These are phyloP conservation scores for Fusarium temperatum DNA, from an alignment of 2,329 filamentous ascomycete species.

Conservation along the genomic window DNA sequence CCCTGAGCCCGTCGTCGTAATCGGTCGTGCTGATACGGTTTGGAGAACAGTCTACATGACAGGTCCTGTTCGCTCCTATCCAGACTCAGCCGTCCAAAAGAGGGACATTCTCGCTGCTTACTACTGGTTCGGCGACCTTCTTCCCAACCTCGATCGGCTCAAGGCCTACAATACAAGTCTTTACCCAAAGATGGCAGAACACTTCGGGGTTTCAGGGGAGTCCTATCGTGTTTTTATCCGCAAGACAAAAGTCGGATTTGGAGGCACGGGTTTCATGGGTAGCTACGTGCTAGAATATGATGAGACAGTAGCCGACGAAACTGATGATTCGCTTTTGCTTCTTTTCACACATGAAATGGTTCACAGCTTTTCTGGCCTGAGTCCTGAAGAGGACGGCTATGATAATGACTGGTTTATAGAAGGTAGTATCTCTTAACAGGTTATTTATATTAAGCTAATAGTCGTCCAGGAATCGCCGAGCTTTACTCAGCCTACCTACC, in stretches of 20 bases:
- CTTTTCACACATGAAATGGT: neutral
- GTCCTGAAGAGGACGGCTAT: neutral
- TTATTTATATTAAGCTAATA: neutral
- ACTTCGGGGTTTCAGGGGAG: neutral
- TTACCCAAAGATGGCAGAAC: neutral
- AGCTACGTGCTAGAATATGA: neutral
- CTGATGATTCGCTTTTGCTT: neutral
- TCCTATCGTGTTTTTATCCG: neutral
- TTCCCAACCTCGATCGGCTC: accelerated
- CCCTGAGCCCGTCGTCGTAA: neutral
- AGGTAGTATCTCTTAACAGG: neutral
- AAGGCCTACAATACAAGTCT: neutral
- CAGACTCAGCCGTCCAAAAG: neutral
- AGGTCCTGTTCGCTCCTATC: neutral
- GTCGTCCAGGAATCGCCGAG: neutral
- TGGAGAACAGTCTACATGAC: neutral
- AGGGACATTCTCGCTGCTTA: neutral
- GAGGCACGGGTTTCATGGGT: neutral
- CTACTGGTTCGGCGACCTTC: neutral
- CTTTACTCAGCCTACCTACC: neutral
- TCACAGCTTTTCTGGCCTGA: neutral
- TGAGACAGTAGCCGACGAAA: neutral
- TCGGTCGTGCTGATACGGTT: neutral
- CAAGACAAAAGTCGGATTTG: neutral
- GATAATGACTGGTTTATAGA: neutral